A percentile compares a stretch with the other conserved stretches of the same genome.
phyloP scores from a whole-genome alignment of 1,284 basidiomycete genomes.

The Neolentinus lepideus region DNA sequence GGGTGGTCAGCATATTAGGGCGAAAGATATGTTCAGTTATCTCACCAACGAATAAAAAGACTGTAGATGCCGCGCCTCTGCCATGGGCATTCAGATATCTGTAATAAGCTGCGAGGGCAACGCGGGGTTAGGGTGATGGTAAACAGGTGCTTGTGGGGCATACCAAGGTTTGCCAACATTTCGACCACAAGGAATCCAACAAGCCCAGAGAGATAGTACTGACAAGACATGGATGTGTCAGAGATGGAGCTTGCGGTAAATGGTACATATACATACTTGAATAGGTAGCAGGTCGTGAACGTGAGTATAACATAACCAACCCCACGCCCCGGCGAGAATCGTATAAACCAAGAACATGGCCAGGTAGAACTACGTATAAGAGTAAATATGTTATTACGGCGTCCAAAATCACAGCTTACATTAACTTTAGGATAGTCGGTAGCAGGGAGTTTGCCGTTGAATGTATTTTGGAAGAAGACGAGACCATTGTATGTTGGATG shows the following conservation, averaged over 20 bases:
- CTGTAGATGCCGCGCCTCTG: conserved; percentile 63
- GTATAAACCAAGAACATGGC: conserved; percentile 76
- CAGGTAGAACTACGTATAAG: conserved; percentile 72
- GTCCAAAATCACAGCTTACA: conserved; percentile 38
- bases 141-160: conserved; percentile 10
- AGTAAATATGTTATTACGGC: conserved; percentile 1
- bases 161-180: conserved; percentile 87
- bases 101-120: conserved; percentile 55
- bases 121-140: conserved; percentile 2
- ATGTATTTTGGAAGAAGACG: conserved; percentile 85
- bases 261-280: conserved; percentile 30
- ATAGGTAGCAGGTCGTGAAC: conserved; percentile 80
- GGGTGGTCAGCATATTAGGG: neutral
- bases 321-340: conserved; percentile 70
- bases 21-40: conserved; percentile 15
- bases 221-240: conserved; percentile 11
- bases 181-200: conserved; percentile 88
- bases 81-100: conserved; percentile 89
- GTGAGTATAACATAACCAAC: conserved; percentile 78
- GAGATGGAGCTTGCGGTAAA: neutral
- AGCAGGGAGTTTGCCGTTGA: conserved; percentile 85
- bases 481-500: conserved; percentile 81
- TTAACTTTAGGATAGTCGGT: conserved; percentile 98
- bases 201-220: conserved; percentile 94
- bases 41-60: conserved; percentile 80